Conservation (phyloP, 148 eudicot species). For the Vaccinium vitisidaea region DNA sequence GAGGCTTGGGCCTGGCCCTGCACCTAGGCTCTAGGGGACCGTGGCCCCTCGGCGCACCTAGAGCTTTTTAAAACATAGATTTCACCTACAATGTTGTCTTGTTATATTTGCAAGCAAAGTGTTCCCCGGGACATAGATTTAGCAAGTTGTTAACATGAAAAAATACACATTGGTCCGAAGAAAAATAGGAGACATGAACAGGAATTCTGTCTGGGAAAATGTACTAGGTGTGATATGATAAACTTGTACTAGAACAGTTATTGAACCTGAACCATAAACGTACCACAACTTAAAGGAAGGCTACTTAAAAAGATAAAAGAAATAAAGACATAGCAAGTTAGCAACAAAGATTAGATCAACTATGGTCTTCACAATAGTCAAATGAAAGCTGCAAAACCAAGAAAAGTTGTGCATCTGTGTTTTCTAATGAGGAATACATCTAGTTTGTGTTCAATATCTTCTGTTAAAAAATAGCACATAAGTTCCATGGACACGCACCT, state of each 20-base stretch:
- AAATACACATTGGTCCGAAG: background rate
- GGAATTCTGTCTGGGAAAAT: background rate
- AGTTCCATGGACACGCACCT: background rate
- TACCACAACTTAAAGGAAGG: background rate
- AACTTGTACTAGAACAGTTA: background rate
- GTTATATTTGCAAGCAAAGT: constrained; percentile 1
- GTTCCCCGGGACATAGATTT: background rate
- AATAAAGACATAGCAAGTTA: background rate
- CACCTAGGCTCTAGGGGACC: too few species aligned
- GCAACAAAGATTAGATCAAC: background rate
- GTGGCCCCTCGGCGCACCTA: background rate
- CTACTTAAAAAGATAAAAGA: background rate
- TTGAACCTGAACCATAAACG: background rate
- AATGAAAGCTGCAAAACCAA: background rate
- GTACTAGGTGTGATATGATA: background rate
- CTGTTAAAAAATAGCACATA: background rate
- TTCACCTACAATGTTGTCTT: background rate
- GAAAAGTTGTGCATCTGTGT: background rate
- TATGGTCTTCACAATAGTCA: background rate
- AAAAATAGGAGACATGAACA: background rate
- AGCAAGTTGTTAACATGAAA: background rate
- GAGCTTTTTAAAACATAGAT: background rate
- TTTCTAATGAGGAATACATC: background rate
- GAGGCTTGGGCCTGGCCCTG: background rate
- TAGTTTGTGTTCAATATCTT: background rate